Evolutionary conservation across 2,329 filamentous ascomycete genomes (phyloP).

Genomic region (Cryphonectria naterciae): DNA sequence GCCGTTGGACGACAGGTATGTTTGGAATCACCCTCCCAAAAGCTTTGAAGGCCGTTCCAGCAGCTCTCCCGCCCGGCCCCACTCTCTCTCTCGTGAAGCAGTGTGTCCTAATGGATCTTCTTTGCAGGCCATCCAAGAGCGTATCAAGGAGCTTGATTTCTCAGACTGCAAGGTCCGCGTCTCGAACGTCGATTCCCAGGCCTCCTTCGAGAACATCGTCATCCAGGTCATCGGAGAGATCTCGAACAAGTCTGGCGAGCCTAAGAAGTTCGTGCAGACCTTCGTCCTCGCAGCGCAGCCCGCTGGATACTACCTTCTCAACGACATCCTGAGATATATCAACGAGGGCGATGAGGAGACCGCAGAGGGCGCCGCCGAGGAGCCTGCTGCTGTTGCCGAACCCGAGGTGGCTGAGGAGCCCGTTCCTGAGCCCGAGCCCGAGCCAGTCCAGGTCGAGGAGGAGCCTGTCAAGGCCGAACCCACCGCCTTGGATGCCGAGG

Average conservation of each 20-base stretch:
- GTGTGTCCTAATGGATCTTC: slow-evolving; percentile 3
- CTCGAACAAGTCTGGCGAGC: slow-evolving; percentile 87
- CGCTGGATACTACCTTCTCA: slow-evolving; percentile 96
- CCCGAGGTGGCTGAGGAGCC: slow-evolving; percentile 41
- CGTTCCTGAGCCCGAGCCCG: slow-evolving; percentile 39
- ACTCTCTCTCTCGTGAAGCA: not conserved
- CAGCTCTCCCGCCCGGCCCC: too few species aligned
- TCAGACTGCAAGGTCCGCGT: slow-evolving; percentile 98
- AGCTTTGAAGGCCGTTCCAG: not conserved
- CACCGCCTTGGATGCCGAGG: slow-evolving; percentile 49
- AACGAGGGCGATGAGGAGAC: slow-evolving; percentile 77
- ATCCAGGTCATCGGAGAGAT: slow-evolving; percentile 98
- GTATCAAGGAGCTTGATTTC: slow-evolving; percentile 90
- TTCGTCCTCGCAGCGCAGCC: slow-evolving; percentile 96
- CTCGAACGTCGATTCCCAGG: slow-evolving; percentile 95
- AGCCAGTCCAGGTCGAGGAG: slow-evolving; percentile 37
- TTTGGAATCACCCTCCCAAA: slow-evolving; percentile 27
- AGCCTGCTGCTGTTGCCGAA: slow-evolving; percentile 35
- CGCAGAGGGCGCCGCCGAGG: slow-evolving; percentile 44
- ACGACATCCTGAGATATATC: slow-evolving; percentile 96
- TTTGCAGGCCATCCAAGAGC: slow-evolving; percentile 82
- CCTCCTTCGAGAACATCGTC: slow-evolving; percentile 89
- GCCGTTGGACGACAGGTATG: slow-evolving; percentile 85
- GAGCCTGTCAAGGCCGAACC: slow-evolving; percentile 37
- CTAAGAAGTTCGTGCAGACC: slow-evolving; percentile 96